These are phyloP conservation scores for Aspergillus bombycis DNA, from an alignment of 2,329 filamentous ascomycete genomes.

Conservation along the genomic window DNA sequence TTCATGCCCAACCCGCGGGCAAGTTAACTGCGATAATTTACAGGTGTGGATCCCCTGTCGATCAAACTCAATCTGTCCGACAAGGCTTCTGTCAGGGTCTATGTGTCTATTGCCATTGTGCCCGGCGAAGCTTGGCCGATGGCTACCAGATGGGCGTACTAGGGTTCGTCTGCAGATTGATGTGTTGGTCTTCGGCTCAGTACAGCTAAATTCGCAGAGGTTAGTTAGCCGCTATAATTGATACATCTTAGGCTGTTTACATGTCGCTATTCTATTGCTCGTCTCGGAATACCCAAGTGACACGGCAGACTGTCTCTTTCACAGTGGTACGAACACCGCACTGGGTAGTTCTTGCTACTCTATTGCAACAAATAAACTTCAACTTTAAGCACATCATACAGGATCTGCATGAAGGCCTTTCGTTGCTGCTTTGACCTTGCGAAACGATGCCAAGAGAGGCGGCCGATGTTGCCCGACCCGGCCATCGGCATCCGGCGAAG, in stretches of 20 bases:
- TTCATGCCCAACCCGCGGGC: neutral
- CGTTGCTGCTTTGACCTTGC: neutral
- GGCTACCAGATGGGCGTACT: neutral
- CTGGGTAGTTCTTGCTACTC: neutral
- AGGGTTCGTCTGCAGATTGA: neutral
- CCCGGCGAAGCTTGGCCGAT: constrained; percentile 3
- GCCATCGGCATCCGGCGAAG: neutral
- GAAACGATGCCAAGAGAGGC: neutral
- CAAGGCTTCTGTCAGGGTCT: neutral
- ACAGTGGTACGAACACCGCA: neutral
- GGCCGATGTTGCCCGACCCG: neutral
- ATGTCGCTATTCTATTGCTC: neutral
- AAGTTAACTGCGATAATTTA: neutral
- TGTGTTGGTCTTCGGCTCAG: neutral
- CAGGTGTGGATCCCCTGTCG: neutral
- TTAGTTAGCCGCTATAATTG: neutral
- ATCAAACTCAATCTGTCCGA: neutral
- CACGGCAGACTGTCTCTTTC: neutral
- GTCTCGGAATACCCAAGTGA: neutral
- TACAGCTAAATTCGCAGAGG: neutral
- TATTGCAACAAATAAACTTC: neutral
- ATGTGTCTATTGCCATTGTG: neutral
- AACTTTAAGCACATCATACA: neutral
- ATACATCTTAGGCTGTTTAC: neutral
- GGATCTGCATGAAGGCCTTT: neutral